Percentiles rank a stretch among this genome's conserved stretches.
Evolutionary conservation across 441 rosid genomes (phyloP).

Genomic region (Adansonia rubrostipa): DNA sequence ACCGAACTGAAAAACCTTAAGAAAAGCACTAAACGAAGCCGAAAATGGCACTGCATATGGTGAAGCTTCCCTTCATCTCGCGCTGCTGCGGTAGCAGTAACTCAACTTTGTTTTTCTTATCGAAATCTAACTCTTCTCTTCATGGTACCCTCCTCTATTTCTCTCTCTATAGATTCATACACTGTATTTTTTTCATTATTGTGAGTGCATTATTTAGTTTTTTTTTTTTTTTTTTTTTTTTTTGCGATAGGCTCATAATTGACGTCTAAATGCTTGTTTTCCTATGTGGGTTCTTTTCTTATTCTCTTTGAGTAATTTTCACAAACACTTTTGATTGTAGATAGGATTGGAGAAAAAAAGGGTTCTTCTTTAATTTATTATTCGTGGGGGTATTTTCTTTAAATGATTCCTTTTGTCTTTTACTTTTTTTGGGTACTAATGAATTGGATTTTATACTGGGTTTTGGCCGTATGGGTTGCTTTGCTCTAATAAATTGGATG

Average conservation of each 20-base stretch:
- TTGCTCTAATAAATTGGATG: constrained; percentile 3
- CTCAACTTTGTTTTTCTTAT: constrained; percentile 38
- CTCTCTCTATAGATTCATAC: background rate
- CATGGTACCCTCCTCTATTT: constrained; percentile 33
- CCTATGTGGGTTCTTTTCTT: background rate
- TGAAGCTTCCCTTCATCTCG: constrained; percentile 46
- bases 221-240: background rate
- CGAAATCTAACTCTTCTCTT: constrained; percentile 41
- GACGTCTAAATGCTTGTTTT: background rate
- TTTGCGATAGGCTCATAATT: background rate
- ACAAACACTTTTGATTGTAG: constrained; percentile 33
- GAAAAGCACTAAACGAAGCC: background rate
- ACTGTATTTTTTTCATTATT: background rate
- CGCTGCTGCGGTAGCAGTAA: constrained; percentile 33
- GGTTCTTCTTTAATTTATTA: constrained; percentile 4
- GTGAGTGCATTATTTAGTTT: background rate
- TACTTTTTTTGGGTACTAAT: background rate
- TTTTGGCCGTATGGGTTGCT: background rate
- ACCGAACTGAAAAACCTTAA: background rate
- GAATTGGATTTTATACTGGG: background rate
- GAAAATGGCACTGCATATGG: constrained; percentile 49
- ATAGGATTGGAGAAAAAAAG: background rate
- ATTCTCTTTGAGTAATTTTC: constrained; percentile 33
- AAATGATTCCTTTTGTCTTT: background rate
- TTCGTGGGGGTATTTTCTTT: too few relatives aligned